Conservation (phyloP, 2,329 filamentous ascomycete species). For the Pseudovirgaria hyperparasitica region DNA sequence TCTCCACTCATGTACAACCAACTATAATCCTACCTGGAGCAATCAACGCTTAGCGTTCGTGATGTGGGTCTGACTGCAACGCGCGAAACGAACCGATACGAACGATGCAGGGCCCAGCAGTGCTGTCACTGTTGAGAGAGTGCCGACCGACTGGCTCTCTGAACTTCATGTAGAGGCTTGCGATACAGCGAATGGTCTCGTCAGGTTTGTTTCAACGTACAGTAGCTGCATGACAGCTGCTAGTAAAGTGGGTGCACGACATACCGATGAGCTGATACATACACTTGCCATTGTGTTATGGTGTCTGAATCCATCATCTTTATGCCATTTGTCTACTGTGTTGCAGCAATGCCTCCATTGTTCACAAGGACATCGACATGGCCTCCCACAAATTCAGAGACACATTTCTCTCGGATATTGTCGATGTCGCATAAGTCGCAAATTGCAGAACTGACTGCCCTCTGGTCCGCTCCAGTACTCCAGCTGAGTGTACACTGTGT, state of each 20-base stretch:
- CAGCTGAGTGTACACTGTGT: constrained; percentile 28
- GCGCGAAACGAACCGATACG: constrained; percentile 35
- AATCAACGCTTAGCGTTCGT: constrained; percentile 37
- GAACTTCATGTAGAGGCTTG: constrained; percentile 36
- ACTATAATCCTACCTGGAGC: constrained; percentile 35
- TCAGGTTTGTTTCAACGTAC: constrained; percentile 36
- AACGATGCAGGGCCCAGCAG: constrained; percentile 32
- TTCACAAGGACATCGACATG: constrained; percentile 27
- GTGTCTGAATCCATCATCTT: constrained; percentile 33
- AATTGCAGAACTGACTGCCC: constrained; percentile 20
- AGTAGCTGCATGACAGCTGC: no score
- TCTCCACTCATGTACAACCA: constrained; percentile 33
- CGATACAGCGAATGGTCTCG: constrained; percentile 31
- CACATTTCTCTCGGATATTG: constrained; percentile 27
- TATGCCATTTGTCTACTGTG: constrained; percentile 31
- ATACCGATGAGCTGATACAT: constrained; percentile 8
- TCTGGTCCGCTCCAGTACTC: constrained; percentile 20
- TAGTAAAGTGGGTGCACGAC: background rate
- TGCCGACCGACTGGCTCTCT: constrained; percentile 12
- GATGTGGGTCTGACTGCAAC: constrained; percentile 33
- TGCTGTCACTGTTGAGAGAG: constrained; percentile 15
- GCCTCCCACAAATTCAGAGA: constrained; percentile 29
- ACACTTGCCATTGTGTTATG: constrained; percentile 32
- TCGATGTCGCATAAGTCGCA: constrained; percentile 33
- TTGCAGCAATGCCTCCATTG: constrained; percentile 18